A percentile compares a stretch with the other conserved stretches of the same genome.
Evolutionary conservation across 2,329 filamentous ascomycete species (phyloP).

Genomic region (Grosmannia huntii): DNA sequence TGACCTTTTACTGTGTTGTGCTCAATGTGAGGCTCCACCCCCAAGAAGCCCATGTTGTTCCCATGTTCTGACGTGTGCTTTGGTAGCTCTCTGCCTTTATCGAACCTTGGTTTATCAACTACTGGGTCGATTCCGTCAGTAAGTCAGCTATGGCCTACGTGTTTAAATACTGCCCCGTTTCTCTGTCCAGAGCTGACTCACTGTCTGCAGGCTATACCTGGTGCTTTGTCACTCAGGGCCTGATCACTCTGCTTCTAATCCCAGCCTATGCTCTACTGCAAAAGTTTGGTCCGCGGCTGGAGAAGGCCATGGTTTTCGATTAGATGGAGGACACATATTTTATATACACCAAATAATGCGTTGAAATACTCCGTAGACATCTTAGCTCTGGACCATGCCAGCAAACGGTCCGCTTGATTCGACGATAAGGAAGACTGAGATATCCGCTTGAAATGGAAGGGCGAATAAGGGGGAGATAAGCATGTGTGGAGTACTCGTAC

Average conservation of each 20-base stretch:
- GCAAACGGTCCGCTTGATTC: too few species aligned
- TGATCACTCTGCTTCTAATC: constrained; percentile 20
- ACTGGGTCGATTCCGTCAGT: constrained; percentile 26
- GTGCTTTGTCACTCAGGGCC: constrained; percentile 34
- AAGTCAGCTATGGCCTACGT: neutral
- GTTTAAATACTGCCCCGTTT: neutral
- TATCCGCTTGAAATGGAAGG: too few species aligned
- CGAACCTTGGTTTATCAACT: constrained; percentile 34
- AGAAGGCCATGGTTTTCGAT: neutral
- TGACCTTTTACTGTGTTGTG: constrained; percentile 41
- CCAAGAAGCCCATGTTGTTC: neutral
- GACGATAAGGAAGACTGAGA: too few species aligned
- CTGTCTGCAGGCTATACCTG: constrained; percentile 29
- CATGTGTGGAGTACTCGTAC: too few species aligned
- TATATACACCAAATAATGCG: neutral
- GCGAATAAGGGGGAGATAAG: too few species aligned
- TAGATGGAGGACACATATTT: neutral
- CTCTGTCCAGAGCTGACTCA: neutral
- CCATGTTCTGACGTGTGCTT: neutral
- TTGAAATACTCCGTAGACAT: too few species aligned
- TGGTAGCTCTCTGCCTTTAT: constrained; percentile 27
- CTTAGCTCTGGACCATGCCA: too few species aligned
- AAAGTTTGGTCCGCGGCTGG: neutral
- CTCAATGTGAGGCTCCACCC: constrained; percentile 23
- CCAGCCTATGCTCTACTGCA: constrained; percentile 5